phyloP scores from a whole-genome alignment of 176 grass and related monocot genomes.

The Pontederia paniculata region DNA sequence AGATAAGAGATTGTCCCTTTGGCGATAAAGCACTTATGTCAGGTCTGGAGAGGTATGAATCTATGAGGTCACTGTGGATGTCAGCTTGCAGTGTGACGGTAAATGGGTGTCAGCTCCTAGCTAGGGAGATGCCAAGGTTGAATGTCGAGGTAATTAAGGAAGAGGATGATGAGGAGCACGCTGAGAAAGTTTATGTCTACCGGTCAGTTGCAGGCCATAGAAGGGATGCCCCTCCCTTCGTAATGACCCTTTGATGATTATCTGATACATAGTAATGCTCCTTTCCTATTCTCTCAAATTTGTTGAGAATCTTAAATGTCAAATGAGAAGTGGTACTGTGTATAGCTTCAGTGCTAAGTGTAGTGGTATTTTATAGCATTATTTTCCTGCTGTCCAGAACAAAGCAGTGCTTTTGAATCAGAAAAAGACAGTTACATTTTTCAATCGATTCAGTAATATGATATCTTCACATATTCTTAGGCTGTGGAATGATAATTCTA shows the following conservation, averaged over 20 bases:
- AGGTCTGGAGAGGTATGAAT: slow-evolving; percentile 53
- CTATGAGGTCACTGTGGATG: slow-evolving; percentile 95
- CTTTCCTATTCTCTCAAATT: too few relatives aligned
- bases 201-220: slow-evolving; percentile 56
- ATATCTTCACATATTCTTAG: too few relatives aligned
- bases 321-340: too few relatives aligned
- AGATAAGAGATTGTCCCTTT: slow-evolving; percentile 85
- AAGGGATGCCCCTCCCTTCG: slow-evolving; percentile 52
- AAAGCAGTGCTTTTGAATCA: too few relatives aligned
- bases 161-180: slow-evolving; percentile 25
- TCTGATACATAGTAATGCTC: too few relatives aligned
- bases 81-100: slow-evolving; percentile 64
- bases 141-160: slow-evolving; percentile 64
- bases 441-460: too few relatives aligned
- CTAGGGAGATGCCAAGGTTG: slow-evolving; percentile 46
- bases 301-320: too few relatives aligned
- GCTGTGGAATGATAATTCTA: too few relatives aligned
- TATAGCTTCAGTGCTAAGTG: too few relatives aligned
- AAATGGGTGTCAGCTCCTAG: slow-evolving; percentile 55
- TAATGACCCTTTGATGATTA: slow-evolving; percentile 8
- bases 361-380: too few relatives aligned
- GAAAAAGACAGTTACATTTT: too few relatives aligned
- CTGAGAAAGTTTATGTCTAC: slow-evolving; percentile 77
- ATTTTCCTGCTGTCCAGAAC: too few relatives aligned
- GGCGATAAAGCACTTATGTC: slow-evolving; percentile 52